Base-by-base conservation (phyloP, 306 rosid genomes). In the Cicer arietinum region DNA sequence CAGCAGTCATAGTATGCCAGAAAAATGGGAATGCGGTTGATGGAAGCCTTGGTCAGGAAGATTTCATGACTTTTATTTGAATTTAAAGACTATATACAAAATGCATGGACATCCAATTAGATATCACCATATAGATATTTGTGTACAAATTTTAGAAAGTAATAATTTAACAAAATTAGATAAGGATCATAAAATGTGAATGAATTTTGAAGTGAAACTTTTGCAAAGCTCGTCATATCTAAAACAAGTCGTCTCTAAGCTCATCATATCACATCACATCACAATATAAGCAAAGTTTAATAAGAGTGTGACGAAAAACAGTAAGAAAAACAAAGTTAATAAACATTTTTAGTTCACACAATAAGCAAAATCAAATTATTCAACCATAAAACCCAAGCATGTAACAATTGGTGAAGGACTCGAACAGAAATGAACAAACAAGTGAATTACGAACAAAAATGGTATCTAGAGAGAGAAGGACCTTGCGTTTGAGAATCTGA, bases 401-500 rank as follows among this genome's bases (percentile, higher is more conserved):
- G 30, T 13, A 6, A 14, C 13, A 48, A 48, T 48, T 48, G 54
- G 54, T 48, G 54, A 30, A 30, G 37, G 6, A 30, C 6, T 30
- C 37, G 37, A 30, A n/a, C 54, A 7, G n/a, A n/a, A 48, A 48
- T 1, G 18, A 48, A 13, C 0, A 18, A 7, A 64, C 5, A 42
- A 12, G 41, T 1, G 10, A 60, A 60, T 37, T 35, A 60, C 6
- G 67, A 37, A 13, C 20, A 45, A 48, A 35, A 50, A 35, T 30
- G 76, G 59, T 10, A 59, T 75, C 35, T 50, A 67, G 51, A 67
- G 20, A 42, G 51, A 7, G 12, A 35, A 25, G 13, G 64, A 92
- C 98, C 96, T 94, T 94, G 78, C 98, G 97, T 78, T 91, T 94
- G 71, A 94, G 93, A 84, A 94, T 91, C 90, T 94, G 98, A 4